A percentile compares a stretch with the other conserved stretches of the same genome.
These are phyloP conservation scores for Heimioporus retisporus DNA, from an alignment of 1,284 basidiomycete species.

Conservation along the genomic window DNA sequence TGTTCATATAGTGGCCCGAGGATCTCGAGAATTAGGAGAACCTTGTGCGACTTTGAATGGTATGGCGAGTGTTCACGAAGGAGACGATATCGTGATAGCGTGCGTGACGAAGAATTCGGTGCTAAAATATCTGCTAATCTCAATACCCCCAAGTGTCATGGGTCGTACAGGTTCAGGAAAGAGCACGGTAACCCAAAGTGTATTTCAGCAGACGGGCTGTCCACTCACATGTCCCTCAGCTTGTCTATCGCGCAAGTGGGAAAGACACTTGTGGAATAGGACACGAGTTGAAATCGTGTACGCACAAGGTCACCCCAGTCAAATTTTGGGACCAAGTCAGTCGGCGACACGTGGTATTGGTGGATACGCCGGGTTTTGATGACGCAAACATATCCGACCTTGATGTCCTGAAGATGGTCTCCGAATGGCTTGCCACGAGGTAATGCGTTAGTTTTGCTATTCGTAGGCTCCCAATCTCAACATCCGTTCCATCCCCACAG, in stretches of 20 bases:
- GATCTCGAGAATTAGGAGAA: too few relatives aligned
- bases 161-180: conserved; percentile 32
- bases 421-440: conserved; percentile 35
- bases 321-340: too few relatives aligned
- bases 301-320: conserved; percentile 12
- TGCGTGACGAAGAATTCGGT: too few relatives aligned
- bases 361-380: conserved; percentile 42
- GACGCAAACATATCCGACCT: conserved; percentile 12
- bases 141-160: conserved; percentile 21
- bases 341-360: conserved; percentile 18
- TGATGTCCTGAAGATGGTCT: conserved; percentile 7
- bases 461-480: neutral
- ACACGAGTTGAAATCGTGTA: neutral
- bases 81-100: too few relatives aligned
- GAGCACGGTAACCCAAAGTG: neutral
- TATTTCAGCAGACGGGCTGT: conserved; percentile 12
- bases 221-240: conserved; percentile 21
- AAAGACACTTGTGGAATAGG: neutral
- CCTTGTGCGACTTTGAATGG: too few relatives aligned
- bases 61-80: too few relatives aligned
- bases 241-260: too few relatives aligned
- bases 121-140: too few relatives aligned
- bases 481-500: too few relatives aligned
- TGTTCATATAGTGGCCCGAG: too few relatives aligned
- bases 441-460: neutral